Evolutionary conservation across 140 eudicot genomes (phyloP), one percentile per base, ranked within the genome.

Genomic region (Anethum foeniculum): DNA sequence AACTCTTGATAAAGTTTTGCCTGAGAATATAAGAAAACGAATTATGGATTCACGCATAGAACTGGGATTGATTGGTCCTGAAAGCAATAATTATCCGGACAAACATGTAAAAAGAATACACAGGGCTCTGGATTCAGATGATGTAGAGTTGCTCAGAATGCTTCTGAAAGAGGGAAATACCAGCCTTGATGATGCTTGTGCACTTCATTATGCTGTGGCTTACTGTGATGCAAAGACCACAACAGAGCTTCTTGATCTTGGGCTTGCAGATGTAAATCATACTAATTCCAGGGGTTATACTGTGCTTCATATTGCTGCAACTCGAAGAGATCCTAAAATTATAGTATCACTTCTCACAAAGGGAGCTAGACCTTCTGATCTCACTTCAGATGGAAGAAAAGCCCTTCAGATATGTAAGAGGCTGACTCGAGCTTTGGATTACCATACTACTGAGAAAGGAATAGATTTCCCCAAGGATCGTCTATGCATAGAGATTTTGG

Each of bases 171-270:
- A 95, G 85, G 97, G 93, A 11, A 95, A 86, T 83, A 90, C 97
- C 10, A 82, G 88, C 30, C 84, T 95, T n/a, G 99, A 95, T 67
- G 95, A 91, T 85, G 94, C 99, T 19, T 90, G 88, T 78, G 99
- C 97, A 7, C 91, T 95, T 30, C 99, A 95, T 81, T 92, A 95
- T 75, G 97, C 99, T 51, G 99, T 95, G 49, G 99, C 97, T 36
- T 88, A 92, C 81, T 91, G 97, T 18, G 96, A 92, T 82, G 91
- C 97, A 81, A 95, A 92, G 86, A 92, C 96, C 44, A 91, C 97
- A 21, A 86, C 89, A 18, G 99, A 92, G 67, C 92, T 95, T 81
- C 97, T 95, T 81, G 99, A 95, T 83, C 90, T 95, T 69, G 90
- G 88, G 36, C 85, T 92, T 71, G 97, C 99, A 39, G 99, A 95